Conservation (phyloP, 2,329 filamentous ascomycete species). For the Penicillium decumbens region DNA sequence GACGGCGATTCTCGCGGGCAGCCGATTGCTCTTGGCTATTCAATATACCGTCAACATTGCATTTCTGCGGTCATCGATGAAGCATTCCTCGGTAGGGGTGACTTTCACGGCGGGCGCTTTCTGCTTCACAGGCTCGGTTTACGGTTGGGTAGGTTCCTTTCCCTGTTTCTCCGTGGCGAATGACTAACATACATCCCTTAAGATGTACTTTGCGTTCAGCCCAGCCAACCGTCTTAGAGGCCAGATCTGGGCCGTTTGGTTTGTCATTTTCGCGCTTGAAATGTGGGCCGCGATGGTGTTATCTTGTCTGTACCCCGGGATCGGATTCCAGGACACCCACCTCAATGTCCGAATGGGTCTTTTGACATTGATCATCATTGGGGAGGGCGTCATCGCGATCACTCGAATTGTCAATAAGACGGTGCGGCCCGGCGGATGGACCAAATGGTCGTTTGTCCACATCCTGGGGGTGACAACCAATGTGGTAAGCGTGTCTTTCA, state of each 20-base stretch:
- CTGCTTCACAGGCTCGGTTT: conserved; percentile 25
- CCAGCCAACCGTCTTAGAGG: conserved; percentile 17
- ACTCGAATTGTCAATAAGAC: conserved; percentile 53
- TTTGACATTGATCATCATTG: conserved; percentile 62
- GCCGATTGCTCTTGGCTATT: conserved; percentile 50
- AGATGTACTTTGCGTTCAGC: conserved; percentile 37
- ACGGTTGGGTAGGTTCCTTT: conserved; percentile 25
- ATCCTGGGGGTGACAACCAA: conserved; percentile 37
- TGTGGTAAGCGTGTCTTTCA: conserved; percentile 28
- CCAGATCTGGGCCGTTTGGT: conserved; percentile 51
- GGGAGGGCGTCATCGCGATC: conserved; percentile 61
- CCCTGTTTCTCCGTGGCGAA: not conserved
- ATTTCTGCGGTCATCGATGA: conserved; percentile 28
- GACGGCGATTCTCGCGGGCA: conserved; percentile 47
- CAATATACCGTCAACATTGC: conserved; percentile 48
- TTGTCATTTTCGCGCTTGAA: conserved; percentile 53
- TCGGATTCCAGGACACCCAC: conserved; percentile 60
- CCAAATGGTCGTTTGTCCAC: conserved; percentile 39
- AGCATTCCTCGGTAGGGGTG: conserved; percentile 25
- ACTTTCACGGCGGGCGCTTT: conserved; percentile 29
- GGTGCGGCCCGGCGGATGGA: conserved; percentile 38
- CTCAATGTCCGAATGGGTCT: conserved; percentile 60
- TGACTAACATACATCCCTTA: conserved; percentile 10
- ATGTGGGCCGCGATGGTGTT: conserved; percentile 49
- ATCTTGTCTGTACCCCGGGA: conserved; percentile 52